Conservation (phyloP, 1,284 basidiomycete species). For the Psilocybe mexicana region DNA sequence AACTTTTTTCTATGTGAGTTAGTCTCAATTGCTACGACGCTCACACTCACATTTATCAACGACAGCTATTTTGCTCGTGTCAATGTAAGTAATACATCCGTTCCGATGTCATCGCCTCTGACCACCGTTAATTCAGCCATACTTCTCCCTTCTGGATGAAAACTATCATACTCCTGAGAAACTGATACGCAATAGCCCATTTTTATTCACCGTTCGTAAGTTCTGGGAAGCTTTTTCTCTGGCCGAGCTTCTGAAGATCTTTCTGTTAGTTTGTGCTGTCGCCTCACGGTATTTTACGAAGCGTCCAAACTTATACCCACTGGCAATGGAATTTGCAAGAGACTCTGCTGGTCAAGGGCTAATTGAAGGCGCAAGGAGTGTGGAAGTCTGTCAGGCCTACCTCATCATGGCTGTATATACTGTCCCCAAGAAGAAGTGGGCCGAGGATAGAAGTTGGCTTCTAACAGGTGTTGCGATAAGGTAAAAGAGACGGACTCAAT, state of each 20-base stretch:
- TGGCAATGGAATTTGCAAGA: constrained; percentile 54
- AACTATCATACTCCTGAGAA: constrained; percentile 52
- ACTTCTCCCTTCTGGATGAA: constrained; percentile 56
- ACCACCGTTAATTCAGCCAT: constrained; percentile 39
- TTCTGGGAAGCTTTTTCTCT: constrained; percentile 16
- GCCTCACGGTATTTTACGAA: constrained; percentile 48
- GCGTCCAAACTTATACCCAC: constrained; percentile 43
- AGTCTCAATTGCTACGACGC: neutral
- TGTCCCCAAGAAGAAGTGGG: constrained; percentile 55
- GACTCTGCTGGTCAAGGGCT: constrained; percentile 53
- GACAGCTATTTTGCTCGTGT: constrained; percentile 53
- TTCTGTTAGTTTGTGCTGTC: constrained; percentile 50
- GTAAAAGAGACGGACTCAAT: constrained; percentile 29
- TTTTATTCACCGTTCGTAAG: constrained; percentile 63
- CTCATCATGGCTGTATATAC: constrained; percentile 53
- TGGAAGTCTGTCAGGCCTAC: constrained; percentile 61
- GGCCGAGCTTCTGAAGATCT: neutral
- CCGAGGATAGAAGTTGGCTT: constrained; percentile 58
- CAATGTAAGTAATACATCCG: constrained; percentile 40
- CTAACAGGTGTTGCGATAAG: constrained; percentile 60
- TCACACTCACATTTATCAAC: constrained; percentile 5
- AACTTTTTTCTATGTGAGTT: constrained; percentile 58
- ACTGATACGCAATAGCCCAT: constrained; percentile 51
- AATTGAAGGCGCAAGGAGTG: constrained; percentile 45
- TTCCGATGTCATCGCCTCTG: constrained; percentile 5